phyloP scores from a whole-genome alignment of 208 protist genomes.

The Borovskyia barvae region DNA sequence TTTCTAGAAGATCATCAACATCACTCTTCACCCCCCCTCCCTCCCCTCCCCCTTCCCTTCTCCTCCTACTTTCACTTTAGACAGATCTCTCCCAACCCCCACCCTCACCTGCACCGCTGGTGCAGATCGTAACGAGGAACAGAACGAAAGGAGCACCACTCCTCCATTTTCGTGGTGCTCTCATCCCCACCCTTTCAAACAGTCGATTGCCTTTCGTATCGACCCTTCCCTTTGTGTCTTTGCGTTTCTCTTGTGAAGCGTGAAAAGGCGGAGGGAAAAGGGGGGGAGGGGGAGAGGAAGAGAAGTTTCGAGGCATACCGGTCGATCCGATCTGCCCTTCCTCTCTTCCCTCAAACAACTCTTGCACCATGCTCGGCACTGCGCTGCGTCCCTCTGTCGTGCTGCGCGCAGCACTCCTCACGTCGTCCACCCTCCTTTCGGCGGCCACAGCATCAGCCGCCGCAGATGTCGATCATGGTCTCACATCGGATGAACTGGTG shows the following conservation, averaged over 20 bases:
- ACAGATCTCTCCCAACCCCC: background rate
- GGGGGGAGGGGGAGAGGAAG: background rate
- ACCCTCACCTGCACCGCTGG: too few relatives aligned
- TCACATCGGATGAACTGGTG: background rate
- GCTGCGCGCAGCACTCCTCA: slow-evolving; percentile 7
- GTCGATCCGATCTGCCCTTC: background rate
- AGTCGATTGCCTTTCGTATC: slow-evolving; percentile 2
- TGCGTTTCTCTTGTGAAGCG: slow-evolving; percentile 1
- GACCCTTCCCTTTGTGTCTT: slow-evolving; percentile 1
- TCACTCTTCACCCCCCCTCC: background rate
- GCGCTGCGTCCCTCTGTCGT: slow-evolving; percentile 4
- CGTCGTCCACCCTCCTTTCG: background rate
- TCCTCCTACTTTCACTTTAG: background rate
- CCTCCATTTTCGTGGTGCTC: background rate
- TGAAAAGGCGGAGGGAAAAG: too few relatives aligned
- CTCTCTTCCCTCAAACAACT: background rate
- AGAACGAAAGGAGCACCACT: too few relatives aligned
- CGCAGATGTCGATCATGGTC: background rate
- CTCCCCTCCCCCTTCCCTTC: slow-evolving; percentile 5
- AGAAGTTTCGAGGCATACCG: background rate
- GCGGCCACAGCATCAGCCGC: background rate
- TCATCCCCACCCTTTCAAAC: background rate
- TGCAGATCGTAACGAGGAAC: too few relatives aligned
- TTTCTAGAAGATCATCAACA: background rate
- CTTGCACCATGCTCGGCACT: slow-evolving; percentile 15